A percentile compares a stretch with the other conserved stretches of the same genome.
Evolutionary conservation across 2,329 filamentous ascomycete genomes (phyloP).

Genomic region (Monilinia aucupariae): DNA sequence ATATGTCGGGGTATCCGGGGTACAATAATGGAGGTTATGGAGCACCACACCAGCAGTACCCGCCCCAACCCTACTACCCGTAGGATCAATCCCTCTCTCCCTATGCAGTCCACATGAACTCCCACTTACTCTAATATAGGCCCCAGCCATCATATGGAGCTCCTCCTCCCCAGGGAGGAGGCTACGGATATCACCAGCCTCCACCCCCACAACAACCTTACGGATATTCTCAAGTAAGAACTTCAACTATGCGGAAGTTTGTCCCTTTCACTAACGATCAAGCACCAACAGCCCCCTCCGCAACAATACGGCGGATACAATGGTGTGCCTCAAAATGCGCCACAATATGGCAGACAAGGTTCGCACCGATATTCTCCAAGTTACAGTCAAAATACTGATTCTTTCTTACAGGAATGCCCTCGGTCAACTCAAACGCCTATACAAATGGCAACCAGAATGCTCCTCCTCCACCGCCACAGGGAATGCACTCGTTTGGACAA

Average conservation of each 20-base stretch:
- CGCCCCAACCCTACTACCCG: slow-evolving; percentile 43
- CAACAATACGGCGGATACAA: slow-evolving; percentile 45
- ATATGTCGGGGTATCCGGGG: slow-evolving; percentile 60
- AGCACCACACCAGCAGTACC: slow-evolving; percentile 37
- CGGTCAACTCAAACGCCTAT: slow-evolving; percentile 48
- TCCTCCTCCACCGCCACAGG: slow-evolving; percentile 63
- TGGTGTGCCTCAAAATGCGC: slow-evolving; percentile 35
- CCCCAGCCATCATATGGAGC: slow-evolving; percentile 28
- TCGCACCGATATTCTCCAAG: slow-evolving; percentile 26
- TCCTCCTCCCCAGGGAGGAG: slow-evolving; percentile 34
- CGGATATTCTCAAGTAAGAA: slow-evolving; percentile 32
- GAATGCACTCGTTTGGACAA: slow-evolving; percentile 68
- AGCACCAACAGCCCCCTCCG: slow-evolving; percentile 37
- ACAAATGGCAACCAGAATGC: slow-evolving; percentile 51
- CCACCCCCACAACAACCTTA: slow-evolving; percentile 42
- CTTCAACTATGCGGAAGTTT: neutral
- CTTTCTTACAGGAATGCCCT: slow-evolving; percentile 37
- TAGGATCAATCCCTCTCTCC: slow-evolving; percentile 34
- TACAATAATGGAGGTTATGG: slow-evolving; percentile 46
- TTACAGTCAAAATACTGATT: slow-evolving; percentile 8
- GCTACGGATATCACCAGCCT: slow-evolving; percentile 46
- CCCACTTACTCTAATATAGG: slow-evolving; percentile 18
- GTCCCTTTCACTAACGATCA: slow-evolving; percentile 5
- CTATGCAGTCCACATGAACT: neutral
- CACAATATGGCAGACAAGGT: slow-evolving; percentile 48